Conservation (phyloP, 352 stramenopile genomes). For the Phytophthora tentaculata region DNA sequence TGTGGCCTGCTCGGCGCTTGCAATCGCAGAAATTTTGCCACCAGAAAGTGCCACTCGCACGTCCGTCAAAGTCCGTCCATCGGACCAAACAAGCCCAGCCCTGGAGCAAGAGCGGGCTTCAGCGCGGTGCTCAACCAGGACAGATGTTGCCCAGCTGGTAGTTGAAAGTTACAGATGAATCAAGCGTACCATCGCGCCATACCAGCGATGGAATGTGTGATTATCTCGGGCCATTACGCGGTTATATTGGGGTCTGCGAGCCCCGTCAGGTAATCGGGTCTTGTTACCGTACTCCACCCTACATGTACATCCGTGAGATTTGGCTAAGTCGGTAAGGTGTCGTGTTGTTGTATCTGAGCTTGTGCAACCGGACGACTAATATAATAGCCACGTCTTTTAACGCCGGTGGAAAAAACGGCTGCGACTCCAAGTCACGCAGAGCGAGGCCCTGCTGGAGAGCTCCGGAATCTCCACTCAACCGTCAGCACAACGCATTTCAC, state of each 20-base stretch:
- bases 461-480: slow-evolving; percentile 1
- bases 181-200: slow-evolving; percentile 23
- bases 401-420: slow-evolving; percentile 28
- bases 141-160: slow-evolving; percentile 21
- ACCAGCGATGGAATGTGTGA: neutral
- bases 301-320: neutral
- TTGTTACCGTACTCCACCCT: neutral
- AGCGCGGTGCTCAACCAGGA: slow-evolving; percentile 25
- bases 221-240: neutral
- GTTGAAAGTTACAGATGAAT: slow-evolving; percentile 5
- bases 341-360: slow-evolving; percentile 4
- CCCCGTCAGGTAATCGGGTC: neutral
- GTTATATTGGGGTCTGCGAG: neutral
- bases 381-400: slow-evolving; percentile 5
- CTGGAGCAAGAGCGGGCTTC: slow-evolving; percentile 12
- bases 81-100: slow-evolving; percentile 22
- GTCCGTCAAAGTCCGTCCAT: slow-evolving; percentile 11
- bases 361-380: slow-evolving; percentile 13
- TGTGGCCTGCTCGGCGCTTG: slow-evolving; percentile 17
- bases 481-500: slow-evolving; percentile 23
- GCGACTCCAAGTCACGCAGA: slow-evolving; percentile 11
- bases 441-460: slow-evolving; percentile 2
- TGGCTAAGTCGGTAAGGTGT: slow-evolving; percentile 11
- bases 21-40: slow-evolving; percentile 16
- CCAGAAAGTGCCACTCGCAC: slow-evolving; percentile 19